These are phyloP conservation scores for Debaryomyces hansenii DNA, from an alignment of 805 yeast genomes.

Conservation along the genomic window DNA sequence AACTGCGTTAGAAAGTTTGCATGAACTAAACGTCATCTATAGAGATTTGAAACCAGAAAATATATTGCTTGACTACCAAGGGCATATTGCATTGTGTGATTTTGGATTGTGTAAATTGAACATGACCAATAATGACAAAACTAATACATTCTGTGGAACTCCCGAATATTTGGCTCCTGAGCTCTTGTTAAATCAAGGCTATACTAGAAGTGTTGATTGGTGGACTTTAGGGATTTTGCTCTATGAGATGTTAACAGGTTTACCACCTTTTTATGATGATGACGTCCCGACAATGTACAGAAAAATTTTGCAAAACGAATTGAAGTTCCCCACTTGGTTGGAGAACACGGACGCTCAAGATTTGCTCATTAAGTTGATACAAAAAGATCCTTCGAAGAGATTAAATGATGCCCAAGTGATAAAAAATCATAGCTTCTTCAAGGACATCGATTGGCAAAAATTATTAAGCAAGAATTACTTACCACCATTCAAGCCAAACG, in stretches of 20 bases:
- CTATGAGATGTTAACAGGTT: constrained; percentile 94
- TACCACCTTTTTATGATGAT: constrained; percentile 97
- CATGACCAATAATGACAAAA: constrained; percentile 86
- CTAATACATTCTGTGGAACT: constrained; percentile 95
- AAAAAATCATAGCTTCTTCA: constrained; percentile 80
- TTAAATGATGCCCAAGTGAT: constrained; percentile 83
- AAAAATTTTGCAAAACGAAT: constrained; percentile 85
- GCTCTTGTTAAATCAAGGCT: constrained; percentile 85
- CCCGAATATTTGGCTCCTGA: constrained; percentile 98
- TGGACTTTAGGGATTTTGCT: constrained; percentile 96
- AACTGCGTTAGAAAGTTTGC: constrained; percentile 90
- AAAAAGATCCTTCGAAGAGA: constrained; percentile 82
- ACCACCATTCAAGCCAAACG: constrained; percentile 95
- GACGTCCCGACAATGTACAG: constrained; percentile 91
- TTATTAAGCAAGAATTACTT: constrained; percentile 81
- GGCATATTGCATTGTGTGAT: constrained; percentile 96
- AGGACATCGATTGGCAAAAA: constrained; percentile 87
- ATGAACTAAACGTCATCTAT: constrained; percentile 88
- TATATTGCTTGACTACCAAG: constrained; percentile 90
- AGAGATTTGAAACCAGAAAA: constrained; percentile 97
- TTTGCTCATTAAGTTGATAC: constrained; percentile 67
- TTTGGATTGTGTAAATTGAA: constrained; percentile 95
- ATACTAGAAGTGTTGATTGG: constrained; percentile 96
- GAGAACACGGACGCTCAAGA: constrained; percentile 81
- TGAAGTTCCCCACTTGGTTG: constrained; percentile 84